A percentile compares a stretch with the other conserved stretches of the same genome.
These are phyloP conservation scores for Hericium erinaceus DNA, from an alignment of 768 basidiomycete genomes.

Conservation along the genomic window DNA sequence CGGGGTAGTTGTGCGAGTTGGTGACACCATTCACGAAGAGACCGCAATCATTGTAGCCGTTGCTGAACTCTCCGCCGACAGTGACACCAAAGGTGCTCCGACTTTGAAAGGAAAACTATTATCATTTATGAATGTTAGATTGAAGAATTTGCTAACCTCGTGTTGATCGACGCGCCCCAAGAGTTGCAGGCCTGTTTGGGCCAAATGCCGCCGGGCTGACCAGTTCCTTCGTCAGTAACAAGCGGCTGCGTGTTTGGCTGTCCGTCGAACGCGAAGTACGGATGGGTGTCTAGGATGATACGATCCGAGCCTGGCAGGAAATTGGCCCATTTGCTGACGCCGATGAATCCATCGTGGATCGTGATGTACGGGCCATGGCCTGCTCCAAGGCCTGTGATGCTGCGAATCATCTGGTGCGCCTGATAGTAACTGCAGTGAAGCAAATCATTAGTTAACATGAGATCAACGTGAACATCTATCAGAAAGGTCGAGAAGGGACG, in stretches of 20 bases:
- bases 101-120: slow-evolving; percentile 15
- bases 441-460: slow-evolving; percentile 15
- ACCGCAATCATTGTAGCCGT: slow-evolving; percentile 59
- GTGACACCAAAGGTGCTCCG: slow-evolving; percentile 57
- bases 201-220: slow-evolving; percentile 19
- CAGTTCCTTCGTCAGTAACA: slow-evolving; percentile 26
- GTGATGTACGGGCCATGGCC: slow-evolving; percentile 57
- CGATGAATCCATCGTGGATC: slow-evolving; percentile 49
- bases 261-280: slow-evolving; percentile 28
- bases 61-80: slow-evolving; percentile 69
- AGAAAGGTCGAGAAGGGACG: slow-evolving; percentile 19
- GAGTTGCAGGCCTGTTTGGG: slow-evolving; percentile 25
- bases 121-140: not conserved
- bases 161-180: slow-evolving; percentile 34
- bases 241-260: slow-evolving; percentile 8
- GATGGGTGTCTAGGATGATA: slow-evolving; percentile 42
- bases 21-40: slow-evolving; percentile 32
- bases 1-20: slow-evolving; percentile 10
- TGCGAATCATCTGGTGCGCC: slow-evolving; percentile 56
- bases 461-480: slow-evolving; percentile 3
- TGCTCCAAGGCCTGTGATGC: slow-evolving; percentile 66
- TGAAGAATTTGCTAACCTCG: slow-evolving; percentile 25
- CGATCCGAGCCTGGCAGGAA: slow-evolving; percentile 33
- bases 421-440: slow-evolving; percentile 43
- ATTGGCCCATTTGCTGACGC: slow-evolving; percentile 32